Base-by-base conservation (phyloP, 73 alveolate species). In the Paramecium biaurelia region DNA sequence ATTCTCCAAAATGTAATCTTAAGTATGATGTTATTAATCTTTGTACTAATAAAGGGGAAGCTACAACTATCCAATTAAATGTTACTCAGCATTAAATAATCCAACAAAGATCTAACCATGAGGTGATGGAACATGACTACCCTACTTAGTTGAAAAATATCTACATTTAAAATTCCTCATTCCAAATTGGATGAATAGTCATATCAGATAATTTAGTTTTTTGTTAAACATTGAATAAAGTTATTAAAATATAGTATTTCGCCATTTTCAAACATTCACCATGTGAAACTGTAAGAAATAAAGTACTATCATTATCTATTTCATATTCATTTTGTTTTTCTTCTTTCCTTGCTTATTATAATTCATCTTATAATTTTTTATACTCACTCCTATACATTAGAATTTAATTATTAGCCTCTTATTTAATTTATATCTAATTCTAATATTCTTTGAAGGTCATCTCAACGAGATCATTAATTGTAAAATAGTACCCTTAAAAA, bases 271-370 rank as follows among this genome's bases (percentile, higher is more conserved):
- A 79, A 14, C 90, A 32, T 12, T 23, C 56, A 2, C 56, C 90
- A 30, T 79, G 56, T 10, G 56, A 43, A 79, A 79, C 42, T 42
- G 28, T 41, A 21, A 79, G 35, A 79, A 30, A 79, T 20, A 79
- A 4, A 10, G 45, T 41, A 10, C 76, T 42, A 79, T 79, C 90
- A 18, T 30, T 34, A 79, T 79, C 90, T 30, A 79, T 79, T 10
- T 79, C 90, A 79, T 42, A 79, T 43, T 79, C 90, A 79, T 79
- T 79, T 24, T 30, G 43, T 26, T 24, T 21, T 47, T 79, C 90
- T 4, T 74, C 59, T 34, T 74, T 74, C 18, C 87, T 34, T 15
- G 87, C 87, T 74, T 74, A 24, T 30, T 30, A 30, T 63, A 63
- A 63, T 63, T 63, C 84, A 63, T 63, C 84, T 30, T 63, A 63